phyloP scores from a whole-genome alignment of 257 asterid genomes.

The Lantana camara region DNA sequence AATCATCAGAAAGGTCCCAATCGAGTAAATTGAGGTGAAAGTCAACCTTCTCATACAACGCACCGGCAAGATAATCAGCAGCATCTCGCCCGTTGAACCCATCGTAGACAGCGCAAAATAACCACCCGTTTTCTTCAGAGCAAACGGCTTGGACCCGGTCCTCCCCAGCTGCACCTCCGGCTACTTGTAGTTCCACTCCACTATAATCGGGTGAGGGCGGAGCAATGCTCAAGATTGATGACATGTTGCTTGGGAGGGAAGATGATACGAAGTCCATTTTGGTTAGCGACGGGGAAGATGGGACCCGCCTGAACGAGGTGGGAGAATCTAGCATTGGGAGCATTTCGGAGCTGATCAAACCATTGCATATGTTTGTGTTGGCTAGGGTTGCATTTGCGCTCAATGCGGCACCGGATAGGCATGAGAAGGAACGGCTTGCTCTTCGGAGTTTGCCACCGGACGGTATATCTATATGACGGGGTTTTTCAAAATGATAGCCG shows the following conservation, averaged over 20 bases:
- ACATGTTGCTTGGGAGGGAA: conserved; percentile 28
- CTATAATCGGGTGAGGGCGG: conserved; percentile 57
- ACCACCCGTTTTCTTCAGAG: conserved; percentile 70
- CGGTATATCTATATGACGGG: conserved; percentile 45
- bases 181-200: conserved; percentile 55
- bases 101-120: conserved; percentile 64
- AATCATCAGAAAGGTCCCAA: conserved; percentile 29
- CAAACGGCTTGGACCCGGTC: conserved; percentile 77
- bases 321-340: conserved; percentile 66
- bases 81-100: conserved; percentile 77
- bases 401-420: conserved; percentile 67
- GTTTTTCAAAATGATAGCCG: conserved; percentile 54
- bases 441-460: conserved; percentile 35
- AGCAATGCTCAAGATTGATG: conserved; percentile 58
- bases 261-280: conserved; percentile 49
- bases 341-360: conserved; percentile 61
- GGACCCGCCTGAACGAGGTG: conserved; percentile 59
- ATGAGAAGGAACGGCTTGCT: conserved; percentile 57
- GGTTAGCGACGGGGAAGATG: conserved; percentile 61
- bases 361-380: conserved; percentile 73
- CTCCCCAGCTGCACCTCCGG: conserved; percentile 82
- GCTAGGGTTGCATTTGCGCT: conserved; percentile 69
- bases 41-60: conserved; percentile 56
- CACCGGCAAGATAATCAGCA: conserved; percentile 75
- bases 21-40: conserved; percentile 50